phyloP scores from a whole-genome alignment of 2,329 filamentous ascomycete species.

The Talaromyces atroroseus region DNA sequence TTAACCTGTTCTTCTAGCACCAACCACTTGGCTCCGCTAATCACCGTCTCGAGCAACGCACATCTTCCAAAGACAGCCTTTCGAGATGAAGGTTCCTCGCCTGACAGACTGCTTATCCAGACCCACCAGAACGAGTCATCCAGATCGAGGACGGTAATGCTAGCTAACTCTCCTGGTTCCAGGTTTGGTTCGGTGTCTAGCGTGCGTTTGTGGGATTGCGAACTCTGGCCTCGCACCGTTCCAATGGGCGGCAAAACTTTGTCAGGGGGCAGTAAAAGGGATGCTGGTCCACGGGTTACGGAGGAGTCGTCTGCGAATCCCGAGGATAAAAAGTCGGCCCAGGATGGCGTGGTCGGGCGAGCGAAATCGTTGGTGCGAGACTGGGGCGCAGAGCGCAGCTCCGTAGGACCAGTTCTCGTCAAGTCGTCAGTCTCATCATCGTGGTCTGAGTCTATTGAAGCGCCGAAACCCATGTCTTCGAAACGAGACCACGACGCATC shows the following conservation, averaged over 20 bases:
- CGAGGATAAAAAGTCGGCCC: constrained; percentile 94
- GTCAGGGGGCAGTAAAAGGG: constrained; percentile 80
- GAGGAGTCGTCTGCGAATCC: constrained; percentile 79
- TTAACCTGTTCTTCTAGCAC: constrained; percentile 96
- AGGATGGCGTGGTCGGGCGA: constrained; percentile 90
- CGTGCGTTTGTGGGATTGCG: constrained; percentile 72
- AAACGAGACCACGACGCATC: constrained; percentile 97
- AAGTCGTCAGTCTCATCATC: constrained; percentile 50
- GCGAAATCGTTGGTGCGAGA: constrained; percentile 63
- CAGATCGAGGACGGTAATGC: constrained; percentile 76
- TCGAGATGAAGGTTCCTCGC: constrained; percentile 75
- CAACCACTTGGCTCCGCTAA: constrained; percentile 78
- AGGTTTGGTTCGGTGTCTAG: constrained; percentile 64
- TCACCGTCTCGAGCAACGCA: constrained; percentile 82
- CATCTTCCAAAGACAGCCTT: constrained; percentile 94
- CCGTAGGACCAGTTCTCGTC: constrained; percentile 39
- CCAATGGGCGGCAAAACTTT: constrained; percentile 82
- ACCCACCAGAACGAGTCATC: constrained; percentile 99
- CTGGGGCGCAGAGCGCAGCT: constrained; percentile 60
- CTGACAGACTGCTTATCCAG: constrained; percentile 94
- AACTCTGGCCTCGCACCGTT: constrained; percentile 68
- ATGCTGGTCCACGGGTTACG: constrained; percentile 56
- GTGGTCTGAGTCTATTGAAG: constrained; percentile 62
- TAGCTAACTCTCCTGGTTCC: constrained; percentile 90
- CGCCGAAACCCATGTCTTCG: constrained; percentile 87